Percentiles rank a stretch among this genome's conserved stretches.
These are phyloP conservation scores for Corchorus olitorius DNA, from an alignment of 345 rosid species.

Conservation along the genomic window DNA sequence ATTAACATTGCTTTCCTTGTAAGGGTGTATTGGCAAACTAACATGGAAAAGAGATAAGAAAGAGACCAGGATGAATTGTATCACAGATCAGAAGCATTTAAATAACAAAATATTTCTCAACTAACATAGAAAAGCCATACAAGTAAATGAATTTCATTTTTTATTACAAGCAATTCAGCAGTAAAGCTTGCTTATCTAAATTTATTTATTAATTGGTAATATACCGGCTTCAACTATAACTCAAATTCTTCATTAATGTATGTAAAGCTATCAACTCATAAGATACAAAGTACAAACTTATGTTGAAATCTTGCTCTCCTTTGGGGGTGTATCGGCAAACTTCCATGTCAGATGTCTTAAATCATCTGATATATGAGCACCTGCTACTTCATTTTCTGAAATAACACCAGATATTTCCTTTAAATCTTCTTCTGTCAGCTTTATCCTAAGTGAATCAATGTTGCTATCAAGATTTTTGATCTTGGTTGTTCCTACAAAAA, in stretches of 20 bases:
- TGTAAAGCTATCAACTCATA: too few species aligned
- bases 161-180: not conserved
- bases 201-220: too few species aligned
- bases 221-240: too few species aligned
- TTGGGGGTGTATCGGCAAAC: constrained; percentile 41
- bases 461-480: constrained; percentile 44
- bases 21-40: too few species aligned
- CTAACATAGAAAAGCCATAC: not conserved
- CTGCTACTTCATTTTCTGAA: constrained; percentile 44
- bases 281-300: too few species aligned
- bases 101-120: too few species aligned
- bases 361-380: constrained; percentile 23
- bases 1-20: too few species aligned
- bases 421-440: constrained; percentile 33
- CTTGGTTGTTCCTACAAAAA: constrained; percentile 44
- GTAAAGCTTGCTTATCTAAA: not conserved
- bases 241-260: too few species aligned
- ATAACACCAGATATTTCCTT: constrained; percentile 40
- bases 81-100: too few species aligned
- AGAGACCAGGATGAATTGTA: too few species aligned
- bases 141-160: not conserved
- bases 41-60: too few species aligned
- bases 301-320: constrained; percentile 8
- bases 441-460: constrained; percentile 36
- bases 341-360: constrained; percentile 29